phyloP scores from a whole-genome alignment of 1,139 yeast species.

The Lodderomyces parapsilosis region DNA sequence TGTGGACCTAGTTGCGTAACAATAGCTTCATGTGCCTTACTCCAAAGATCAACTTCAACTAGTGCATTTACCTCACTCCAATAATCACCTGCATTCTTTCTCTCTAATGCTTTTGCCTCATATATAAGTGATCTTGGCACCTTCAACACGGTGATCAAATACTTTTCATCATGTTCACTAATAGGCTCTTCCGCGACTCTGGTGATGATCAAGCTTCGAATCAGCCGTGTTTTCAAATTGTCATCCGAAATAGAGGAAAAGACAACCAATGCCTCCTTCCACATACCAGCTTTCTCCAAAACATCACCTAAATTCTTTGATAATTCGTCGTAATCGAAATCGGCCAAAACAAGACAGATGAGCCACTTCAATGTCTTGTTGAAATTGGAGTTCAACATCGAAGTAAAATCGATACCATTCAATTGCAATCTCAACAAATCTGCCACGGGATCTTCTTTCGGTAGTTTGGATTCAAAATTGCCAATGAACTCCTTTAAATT shows the following conservation, averaged over 20 bases:
- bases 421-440: conserved; percentile 25
- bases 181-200: conserved; percentile 43
- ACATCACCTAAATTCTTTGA: conserved; percentile 53
- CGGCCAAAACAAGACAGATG: conserved; percentile 42
- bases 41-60: conserved; percentile 59
- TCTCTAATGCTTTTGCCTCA: conserved; percentile 50
- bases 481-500: conserved; percentile 36
- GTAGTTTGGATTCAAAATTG: conserved; percentile 15
- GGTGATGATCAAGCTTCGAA: conserved; percentile 45
- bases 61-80: conserved; percentile 63
- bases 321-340: conserved; percentile 34
- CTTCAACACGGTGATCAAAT: conserved; percentile 32
- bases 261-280: conserved; percentile 64
- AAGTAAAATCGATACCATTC: conserved; percentile 3
- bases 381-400: conserved; percentile 17
- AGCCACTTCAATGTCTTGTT: conserved; percentile 53
- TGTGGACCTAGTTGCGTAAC: conserved; percentile 66
- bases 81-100: conserved; percentile 36
- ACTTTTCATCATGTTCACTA: conserved; percentile 29
- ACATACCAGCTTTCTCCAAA: conserved; percentile 45
- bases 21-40: conserved; percentile 63
- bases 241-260: conserved; percentile 53
- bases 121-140: conserved; percentile 49
- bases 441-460: conserved; percentile 17
- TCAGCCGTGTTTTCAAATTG: conserved; percentile 32